phyloP scores from a whole-genome alignment of 2,329 filamentous ascomycete genomes.

The Teratosphaeria viscida region DNA sequence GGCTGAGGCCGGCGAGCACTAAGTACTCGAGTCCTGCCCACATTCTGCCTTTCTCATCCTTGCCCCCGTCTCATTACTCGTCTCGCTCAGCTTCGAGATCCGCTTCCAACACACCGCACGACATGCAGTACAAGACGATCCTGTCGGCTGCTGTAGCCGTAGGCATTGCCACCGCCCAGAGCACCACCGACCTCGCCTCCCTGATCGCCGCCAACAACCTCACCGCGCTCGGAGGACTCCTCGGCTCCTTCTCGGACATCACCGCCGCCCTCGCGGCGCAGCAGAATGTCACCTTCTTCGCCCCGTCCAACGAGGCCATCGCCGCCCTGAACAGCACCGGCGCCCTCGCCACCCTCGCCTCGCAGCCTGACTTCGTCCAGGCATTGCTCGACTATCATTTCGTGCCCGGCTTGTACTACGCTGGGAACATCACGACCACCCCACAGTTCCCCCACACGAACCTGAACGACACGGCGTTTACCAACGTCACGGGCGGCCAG shows the following conservation, averaged over 20 bases:
- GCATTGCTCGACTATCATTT: slow-evolving; percentile 50
- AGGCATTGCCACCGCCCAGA: slow-evolving; percentile 24
- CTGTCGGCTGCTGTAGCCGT: slow-evolving; percentile 27
- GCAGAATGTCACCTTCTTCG: slow-evolving; percentile 48
- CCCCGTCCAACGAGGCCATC: slow-evolving; percentile 46
- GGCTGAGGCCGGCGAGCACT: neutral
- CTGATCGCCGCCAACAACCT: slow-evolving; percentile 26
- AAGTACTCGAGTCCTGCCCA: neutral
- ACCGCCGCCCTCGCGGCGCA: slow-evolving; percentile 28
- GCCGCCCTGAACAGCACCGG: slow-evolving; percentile 23
- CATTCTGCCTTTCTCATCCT: neutral
- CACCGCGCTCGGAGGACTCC: slow-evolving; percentile 25
- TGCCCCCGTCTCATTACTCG: neutral
- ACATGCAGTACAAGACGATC: slow-evolving; percentile 33
- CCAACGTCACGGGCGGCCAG: slow-evolving; percentile 52
- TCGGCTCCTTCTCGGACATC: slow-evolving; percentile 28
- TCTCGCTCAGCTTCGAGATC: neutral
- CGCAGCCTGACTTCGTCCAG: slow-evolving; percentile 16
- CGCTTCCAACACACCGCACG: neutral
- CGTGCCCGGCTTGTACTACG: slow-evolving; percentile 40
- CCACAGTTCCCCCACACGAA: slow-evolving; percentile 37
- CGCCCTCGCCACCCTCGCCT: slow-evolving; percentile 4
- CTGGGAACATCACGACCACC: slow-evolving; percentile 28
- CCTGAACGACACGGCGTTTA: slow-evolving; percentile 42
- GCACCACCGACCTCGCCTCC: slow-evolving; percentile 19